Percentiles rank a stretch among this genome's conserved stretches.
phyloP scores from a whole-genome alignment of 345 rosid genomes.

The Citrus glauca region DNA sequence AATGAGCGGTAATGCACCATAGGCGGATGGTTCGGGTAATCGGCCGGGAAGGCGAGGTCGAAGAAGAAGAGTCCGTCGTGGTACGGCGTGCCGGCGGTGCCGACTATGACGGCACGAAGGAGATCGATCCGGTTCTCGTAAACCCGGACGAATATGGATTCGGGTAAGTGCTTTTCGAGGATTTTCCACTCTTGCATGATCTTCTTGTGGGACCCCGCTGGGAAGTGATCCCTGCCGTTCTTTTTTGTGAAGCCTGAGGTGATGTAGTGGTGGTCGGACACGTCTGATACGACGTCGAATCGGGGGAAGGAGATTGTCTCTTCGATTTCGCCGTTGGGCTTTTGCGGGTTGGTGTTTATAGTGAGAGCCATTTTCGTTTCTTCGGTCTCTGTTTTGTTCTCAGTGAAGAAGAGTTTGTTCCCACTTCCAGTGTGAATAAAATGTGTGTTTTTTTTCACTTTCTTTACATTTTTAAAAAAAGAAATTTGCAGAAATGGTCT shows the following conservation, averaged over 20 bases:
- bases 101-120: conserved; percentile 43
- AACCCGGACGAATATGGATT: conserved; percentile 47
- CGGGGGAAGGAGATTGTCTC: conserved; percentile 19
- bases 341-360: background rate
- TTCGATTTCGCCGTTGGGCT: conserved; percentile 9
- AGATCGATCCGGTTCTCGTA: conserved; percentile 52
- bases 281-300: conserved; percentile 41
- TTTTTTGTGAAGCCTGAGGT: background rate
- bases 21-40: conserved; percentile 52
- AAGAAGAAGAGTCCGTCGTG: conserved; percentile 66
- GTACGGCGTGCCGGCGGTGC: conserved; percentile 58
- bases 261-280: conserved; percentile 33
- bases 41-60: conserved; percentile 50
- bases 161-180: conserved; percentile 46
- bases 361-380: conserved; percentile 17
- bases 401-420: background rate
- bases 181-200: conserved; percentile 56
- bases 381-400: background rate
- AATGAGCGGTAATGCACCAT: conserved; percentile 36
- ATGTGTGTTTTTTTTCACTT: background rate
- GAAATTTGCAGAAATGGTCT: background rate
- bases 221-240: conserved; percentile 8
- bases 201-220: conserved; percentile 26
- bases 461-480: background rate
- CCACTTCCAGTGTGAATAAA: too few relatives aligned